phyloP scores from a whole-genome alignment of 805 yeast genomes.

The Grigorovia humatica region DNA sequence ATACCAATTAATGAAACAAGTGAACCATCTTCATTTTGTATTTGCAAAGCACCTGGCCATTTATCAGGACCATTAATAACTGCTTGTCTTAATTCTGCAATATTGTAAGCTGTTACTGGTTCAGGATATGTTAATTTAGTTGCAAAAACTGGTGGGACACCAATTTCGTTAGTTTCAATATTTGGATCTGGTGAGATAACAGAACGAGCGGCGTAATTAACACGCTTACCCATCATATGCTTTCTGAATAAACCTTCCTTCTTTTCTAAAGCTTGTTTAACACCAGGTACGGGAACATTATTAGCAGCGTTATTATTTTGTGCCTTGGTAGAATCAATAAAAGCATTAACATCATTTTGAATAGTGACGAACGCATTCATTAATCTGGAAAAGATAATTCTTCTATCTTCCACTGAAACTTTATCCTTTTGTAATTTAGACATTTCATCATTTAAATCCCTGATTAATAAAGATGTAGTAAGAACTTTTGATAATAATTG shows the following conservation, averaged over 20 bases:
- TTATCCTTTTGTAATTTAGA: slow-evolving; percentile 48
- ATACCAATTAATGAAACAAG: slow-evolving; percentile 73
- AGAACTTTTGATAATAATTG: slow-evolving; percentile 74
- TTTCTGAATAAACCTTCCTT: slow-evolving; percentile 97
- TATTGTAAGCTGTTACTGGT: slow-evolving; percentile 90
- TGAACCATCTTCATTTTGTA: slow-evolving; percentile 91
- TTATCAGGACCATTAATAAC: slow-evolving; percentile 94
- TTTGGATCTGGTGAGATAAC: slow-evolving; percentile 99
- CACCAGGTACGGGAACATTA: slow-evolving; percentile 70
- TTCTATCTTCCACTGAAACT: slow-evolving; percentile 59
- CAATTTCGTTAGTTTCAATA: slow-evolving; percentile 94
- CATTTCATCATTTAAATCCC: slow-evolving; percentile 84
- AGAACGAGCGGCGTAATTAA: slow-evolving; percentile 96
- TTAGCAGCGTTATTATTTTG: slow-evolving; percentile 55
- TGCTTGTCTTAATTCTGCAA: slow-evolving; percentile 82
- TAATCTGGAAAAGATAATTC: slow-evolving; percentile 70
- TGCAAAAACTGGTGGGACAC: slow-evolving; percentile 98
- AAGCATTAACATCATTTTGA: slow-evolving; percentile 91
- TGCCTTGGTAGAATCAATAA: slow-evolving; percentile 84
- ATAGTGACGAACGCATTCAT: slow-evolving; percentile 93
- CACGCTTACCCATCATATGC: slow-evolving; percentile 99
- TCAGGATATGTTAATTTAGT: slow-evolving; percentile 93
- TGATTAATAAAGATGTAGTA: slow-evolving; percentile 67
- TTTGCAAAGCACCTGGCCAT: slow-evolving; percentile 98
- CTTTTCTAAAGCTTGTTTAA: slow-evolving; percentile 95